Evolutionary conservation across 306 rosid genomes (phyloP), one percentile per base, ranked within the genome.

Genomic region (Corylus avellana): DNA sequence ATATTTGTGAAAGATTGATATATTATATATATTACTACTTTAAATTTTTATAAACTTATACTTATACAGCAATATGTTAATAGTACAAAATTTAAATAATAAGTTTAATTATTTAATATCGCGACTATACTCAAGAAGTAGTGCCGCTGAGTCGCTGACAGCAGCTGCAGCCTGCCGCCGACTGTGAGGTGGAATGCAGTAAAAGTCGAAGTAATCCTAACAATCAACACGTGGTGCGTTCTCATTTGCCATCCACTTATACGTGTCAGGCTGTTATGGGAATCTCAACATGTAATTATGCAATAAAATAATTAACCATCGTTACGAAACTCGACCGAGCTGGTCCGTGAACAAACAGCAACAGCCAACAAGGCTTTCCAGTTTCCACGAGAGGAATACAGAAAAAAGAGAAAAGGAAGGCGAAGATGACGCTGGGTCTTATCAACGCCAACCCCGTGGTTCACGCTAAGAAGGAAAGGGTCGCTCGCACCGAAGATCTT

Each of bases 391-490:
- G 56, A 55, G 49, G 8, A 42, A 77, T 3, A 8, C 54, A 8
- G 49, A 25, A 42, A 22, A 78, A 18, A 16, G n/a, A 44, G 44
- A 73, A 37, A 12, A 5, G 25, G 35, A 25, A 62, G 29, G 62
- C 13, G 68, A 74, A 51, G 83, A 95, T 95, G 98, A 95, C 98
- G 73, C 87, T 95, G 78, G 98, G 98, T 80, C 87, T 95, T 76
- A 95, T 88, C 85, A 95, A 95, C 84, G 98, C 98, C 4, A 95
- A 95, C 69, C 98, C 98, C 0, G 92, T 95, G 5, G 98, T 95
- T 81, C 98, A 91, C 83, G 98, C 96, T 55, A 95, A 95, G 90
- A 95, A 93, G 72, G 97, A 91, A 80, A 83, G 98, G 76, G 72
- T 91, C 49, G 87, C 88, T 80, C 97, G 99, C 62, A 79, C 97